Evolutionary conservation across 2,329 filamentous ascomycete genomes (phyloP), one percentile per base, ranked within the genome.

Genomic region (Arthrobotrys megalospora): DNA sequence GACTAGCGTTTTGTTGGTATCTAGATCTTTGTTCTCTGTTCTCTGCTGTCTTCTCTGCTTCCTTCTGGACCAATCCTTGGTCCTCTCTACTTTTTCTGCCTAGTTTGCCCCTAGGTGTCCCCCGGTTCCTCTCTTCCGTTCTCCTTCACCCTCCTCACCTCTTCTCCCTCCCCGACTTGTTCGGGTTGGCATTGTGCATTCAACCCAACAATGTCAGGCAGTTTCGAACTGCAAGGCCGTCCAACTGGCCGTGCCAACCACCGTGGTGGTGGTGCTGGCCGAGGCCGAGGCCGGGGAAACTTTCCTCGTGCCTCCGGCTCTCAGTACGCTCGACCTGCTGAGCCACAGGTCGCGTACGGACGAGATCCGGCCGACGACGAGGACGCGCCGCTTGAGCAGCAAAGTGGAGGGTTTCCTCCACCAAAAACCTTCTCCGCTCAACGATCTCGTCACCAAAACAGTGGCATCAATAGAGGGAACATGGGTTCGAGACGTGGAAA

Each of bases 171-270:
- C 21, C 34, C 19, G 55, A 43, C 34, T 28, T 43, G 55, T 60
- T 43, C 55, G 34, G 55, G 55, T 60, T 60, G 55, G 34, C 7
- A 60, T 60, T 60, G n/a, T 47, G 24, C 38, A 38, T n/a, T 19
- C 41, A 19, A 36, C 24, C 60, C 69, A 66, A 73, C 69, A 43
- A 72, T 72, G 68, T 72, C 69, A 19, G 21, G n/a, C 48, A 45
- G 14, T 14, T 28, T 53, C 8, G 50, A 65, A n/a, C 41, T 34
- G 32, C 32, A 12, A 16, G 36, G 34, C 11, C 48, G 58, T 36
- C 60, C 45, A 11, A 24, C 48, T 3, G 69, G 48, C 34, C 60
- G 50, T 60, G 36, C 55, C 36, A 60, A 60, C 36, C 21, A 28
- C 19, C 55, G 52, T 48, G 58, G 48, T 41, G 28, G 41, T 43